These are phyloP conservation scores for Tylopilus plumbeoviolaceoides DNA, from an alignment of 768 basidiomycete species.

Conservation along the genomic window DNA sequence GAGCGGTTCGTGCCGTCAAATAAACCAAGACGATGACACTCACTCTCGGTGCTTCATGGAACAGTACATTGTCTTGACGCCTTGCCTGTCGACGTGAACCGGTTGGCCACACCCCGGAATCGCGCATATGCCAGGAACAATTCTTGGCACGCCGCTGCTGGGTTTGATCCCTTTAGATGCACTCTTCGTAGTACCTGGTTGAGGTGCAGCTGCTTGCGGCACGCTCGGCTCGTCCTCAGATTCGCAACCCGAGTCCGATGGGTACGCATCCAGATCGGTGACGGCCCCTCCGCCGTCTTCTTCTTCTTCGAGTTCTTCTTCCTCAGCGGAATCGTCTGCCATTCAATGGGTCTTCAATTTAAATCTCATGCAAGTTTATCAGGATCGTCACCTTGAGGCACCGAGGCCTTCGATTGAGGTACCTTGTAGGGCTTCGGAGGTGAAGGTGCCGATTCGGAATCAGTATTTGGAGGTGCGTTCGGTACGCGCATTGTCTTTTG, in stretches of 20 bases:
- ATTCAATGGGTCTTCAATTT: constrained; percentile 7
- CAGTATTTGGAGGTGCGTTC: constrained; percentile 9
- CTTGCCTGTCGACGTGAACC: constrained; percentile 52
- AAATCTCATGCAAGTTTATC: constrained; percentile 5
- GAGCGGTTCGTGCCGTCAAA: constrained; percentile 5
- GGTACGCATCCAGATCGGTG: constrained; percentile 32
- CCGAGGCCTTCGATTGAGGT: constrained; percentile 10
- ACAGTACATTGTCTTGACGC: constrained; percentile 51
- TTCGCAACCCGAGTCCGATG: constrained; percentile 27
- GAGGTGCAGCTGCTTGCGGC: constrained; percentile 8
- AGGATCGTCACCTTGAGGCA: constrained; percentile 20
- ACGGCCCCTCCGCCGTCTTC: constrained; percentile 18
- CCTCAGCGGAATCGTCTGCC: constrained; percentile 25
- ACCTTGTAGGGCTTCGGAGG: constrained; percentile 14
- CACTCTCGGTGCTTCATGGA: constrained; percentile 61
- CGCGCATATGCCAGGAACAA: constrained; percentile 40
- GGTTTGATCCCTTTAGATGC: constrained; percentile 12
- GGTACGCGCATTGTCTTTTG: constrained; percentile 16
- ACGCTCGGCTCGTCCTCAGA: constrained; percentile 19
- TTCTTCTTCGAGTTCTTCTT: constrained; percentile 22
- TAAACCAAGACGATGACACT: constrained; percentile 25
- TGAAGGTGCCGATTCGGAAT: not conserved
- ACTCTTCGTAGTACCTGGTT: constrained; percentile 4
- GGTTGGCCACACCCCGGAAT: constrained; percentile 56
- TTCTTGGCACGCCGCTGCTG: constrained; percentile 1